Evolutionary conservation across 805 yeast genomes (phyloP).

Genomic region (Teunomyces aglyptinius): DNA sequence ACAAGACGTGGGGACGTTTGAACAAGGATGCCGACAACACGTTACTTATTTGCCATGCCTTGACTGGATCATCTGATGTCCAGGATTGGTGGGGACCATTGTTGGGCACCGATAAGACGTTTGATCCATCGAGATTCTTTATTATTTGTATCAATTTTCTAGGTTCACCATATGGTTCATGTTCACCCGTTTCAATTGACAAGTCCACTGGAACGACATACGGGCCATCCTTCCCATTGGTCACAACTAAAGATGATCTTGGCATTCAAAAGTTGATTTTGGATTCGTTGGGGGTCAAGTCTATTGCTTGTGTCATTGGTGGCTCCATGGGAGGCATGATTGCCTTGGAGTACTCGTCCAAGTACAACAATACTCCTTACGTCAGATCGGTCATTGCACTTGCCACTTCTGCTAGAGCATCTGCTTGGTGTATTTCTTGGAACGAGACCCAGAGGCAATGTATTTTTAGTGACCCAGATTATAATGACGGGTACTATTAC

Average conservation of each 20-base stretch:
- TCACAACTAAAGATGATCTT: constrained; percentile 92
- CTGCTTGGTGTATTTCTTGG: constrained; percentile 99
- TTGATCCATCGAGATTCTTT: constrained; percentile 86
- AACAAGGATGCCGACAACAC: constrained; percentile 71
- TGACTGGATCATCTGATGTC: constrained; percentile 94
- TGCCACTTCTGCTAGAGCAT: constrained; percentile 91
- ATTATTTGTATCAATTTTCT: constrained; percentile 87
- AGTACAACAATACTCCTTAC: constrained; percentile 60
- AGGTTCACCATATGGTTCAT: constrained; percentile 96
- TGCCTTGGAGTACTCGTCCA: constrained; percentile 76
- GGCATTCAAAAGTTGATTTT: constrained; percentile 71
- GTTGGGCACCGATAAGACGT: constrained; percentile 79
- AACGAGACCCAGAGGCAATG: constrained; percentile 97
- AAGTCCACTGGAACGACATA: constrained; percentile 71
- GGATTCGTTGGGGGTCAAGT: constrained; percentile 75
- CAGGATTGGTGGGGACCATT: constrained; percentile 99
- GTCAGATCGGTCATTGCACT: constrained; percentile 74
- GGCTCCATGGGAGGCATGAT: constrained; percentile 99
- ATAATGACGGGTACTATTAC: constrained; percentile 82
- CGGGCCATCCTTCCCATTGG: constrained; percentile 94
- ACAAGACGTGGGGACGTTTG: constrained; percentile 91
- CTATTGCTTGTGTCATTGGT: constrained; percentile 84
- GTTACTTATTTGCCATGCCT: constrained; percentile 90
- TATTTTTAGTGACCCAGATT: constrained; percentile 92
- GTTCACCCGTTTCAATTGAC: constrained; percentile 84